These are phyloP conservation scores for Tritrichomonas musculus DNA, from an alignment of 208 protist species.

Conservation along the genomic window DNA sequence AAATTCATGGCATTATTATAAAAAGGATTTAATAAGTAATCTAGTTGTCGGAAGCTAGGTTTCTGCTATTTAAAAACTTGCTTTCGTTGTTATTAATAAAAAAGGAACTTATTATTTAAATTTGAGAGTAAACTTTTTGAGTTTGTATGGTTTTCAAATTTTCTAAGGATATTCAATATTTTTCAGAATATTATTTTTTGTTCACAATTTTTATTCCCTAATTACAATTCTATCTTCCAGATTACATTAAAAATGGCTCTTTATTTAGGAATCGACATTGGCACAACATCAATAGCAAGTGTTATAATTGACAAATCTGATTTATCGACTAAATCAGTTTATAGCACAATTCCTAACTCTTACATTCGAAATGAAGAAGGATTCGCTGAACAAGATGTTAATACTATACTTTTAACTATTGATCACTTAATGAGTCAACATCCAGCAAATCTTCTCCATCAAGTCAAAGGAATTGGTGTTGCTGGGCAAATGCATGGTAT, in stretches of 20 bases:
- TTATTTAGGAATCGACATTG: constrained; percentile 5
- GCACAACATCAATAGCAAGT: neutral
- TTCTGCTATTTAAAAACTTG: no score
- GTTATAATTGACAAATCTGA: neutral
- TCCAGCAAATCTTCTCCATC: neutral
- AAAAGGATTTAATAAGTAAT: no score
- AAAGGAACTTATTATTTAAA: no score
- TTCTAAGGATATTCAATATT: no score
- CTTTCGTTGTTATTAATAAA: no score
- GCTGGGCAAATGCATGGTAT: constrained; percentile 29
- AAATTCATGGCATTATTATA: no score
- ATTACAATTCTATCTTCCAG: no score
- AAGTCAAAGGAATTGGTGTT: neutral
- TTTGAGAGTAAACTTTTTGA: no score
- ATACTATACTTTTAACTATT: neutral
- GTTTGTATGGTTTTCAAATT: no score
- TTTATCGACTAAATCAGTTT: neutral
- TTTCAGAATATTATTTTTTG: no score
- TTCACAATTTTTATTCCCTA: no score
- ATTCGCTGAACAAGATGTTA: neutral
- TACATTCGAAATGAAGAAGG: neutral
- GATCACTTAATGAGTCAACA: neutral
- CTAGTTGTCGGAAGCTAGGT: no score
- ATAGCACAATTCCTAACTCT: neutral
- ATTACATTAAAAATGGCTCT: neutral